Conservation (phyloP, 2,329 filamentous ascomycete genomes). For the Botryosphaeria dothidea region DNA sequence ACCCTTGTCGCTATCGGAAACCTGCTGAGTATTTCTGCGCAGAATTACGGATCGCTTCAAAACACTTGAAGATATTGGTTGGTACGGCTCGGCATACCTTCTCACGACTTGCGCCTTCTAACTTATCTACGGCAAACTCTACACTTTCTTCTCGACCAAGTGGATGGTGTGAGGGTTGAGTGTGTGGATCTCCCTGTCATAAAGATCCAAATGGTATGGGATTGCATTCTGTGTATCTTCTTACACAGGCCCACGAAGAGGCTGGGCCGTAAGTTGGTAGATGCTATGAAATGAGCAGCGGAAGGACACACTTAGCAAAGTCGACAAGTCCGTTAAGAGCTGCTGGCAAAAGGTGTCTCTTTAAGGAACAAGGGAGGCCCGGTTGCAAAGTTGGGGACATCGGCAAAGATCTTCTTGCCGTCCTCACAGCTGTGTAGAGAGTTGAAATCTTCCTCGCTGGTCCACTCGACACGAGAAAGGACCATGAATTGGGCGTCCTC, state of each 20-base stretch:
- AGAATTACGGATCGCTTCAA: too few species aligned
- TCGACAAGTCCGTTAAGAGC: too few species aligned
- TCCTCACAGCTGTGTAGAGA: neutral
- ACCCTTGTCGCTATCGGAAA: too few species aligned
- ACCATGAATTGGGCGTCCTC: neutral
- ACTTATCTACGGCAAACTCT: slow-evolving; percentile 43
- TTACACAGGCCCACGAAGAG: too few species aligned
- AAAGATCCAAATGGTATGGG: too few species aligned
- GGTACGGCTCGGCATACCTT: slow-evolving; percentile 40
- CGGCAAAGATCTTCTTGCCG: neutral
- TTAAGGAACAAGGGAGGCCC: neutral
- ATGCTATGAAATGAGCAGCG: too few species aligned
- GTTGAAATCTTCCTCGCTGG: neutral
- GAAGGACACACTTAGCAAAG: too few species aligned
- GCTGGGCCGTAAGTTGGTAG: too few species aligned
- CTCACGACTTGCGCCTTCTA: slow-evolving; percentile 44
- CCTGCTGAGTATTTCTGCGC: too few species aligned
- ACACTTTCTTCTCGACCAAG: slow-evolving; percentile 49
- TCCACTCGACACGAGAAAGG: neutral
- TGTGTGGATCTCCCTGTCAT: too few species aligned
- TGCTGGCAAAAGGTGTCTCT: neutral
- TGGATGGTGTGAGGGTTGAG: too few species aligned
- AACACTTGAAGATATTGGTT: slow-evolving; percentile 27
- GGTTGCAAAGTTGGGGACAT: neutral
- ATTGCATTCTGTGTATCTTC: too few species aligned